Base-by-base conservation (phyloP, 805 yeast genomes). In the Ogataea paraovalis region DNA sequence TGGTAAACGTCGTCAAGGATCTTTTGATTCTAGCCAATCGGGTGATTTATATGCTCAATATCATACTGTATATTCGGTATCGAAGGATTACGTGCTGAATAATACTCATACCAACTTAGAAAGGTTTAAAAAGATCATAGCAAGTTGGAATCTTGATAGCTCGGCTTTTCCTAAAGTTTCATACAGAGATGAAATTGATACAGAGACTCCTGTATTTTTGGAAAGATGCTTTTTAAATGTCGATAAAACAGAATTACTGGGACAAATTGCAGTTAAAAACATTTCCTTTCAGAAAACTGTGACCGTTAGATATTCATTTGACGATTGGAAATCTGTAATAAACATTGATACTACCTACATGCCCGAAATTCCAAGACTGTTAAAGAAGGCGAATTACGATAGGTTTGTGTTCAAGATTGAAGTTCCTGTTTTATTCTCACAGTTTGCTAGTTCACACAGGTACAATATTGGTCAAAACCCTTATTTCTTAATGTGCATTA, bases 201-300 rank as follows among this genome's bases (percentile, higher is more conserved):
- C 60, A 13, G 64, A 62, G 13, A 62, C 68, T 8, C 65, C 70
- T 1, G 85, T 87, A 0, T 86, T 82, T 55, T 67, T 88, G 47
- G 96, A 89, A 54, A 69, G 80, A 43, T 64, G 84, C 4, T 78
- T 79, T 54, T 68, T 88, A 23, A 73, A 82, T 33, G 66, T 74
- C 8, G 87, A 84, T 53, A 77, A 78, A 54, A 74, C 75, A 48
- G 71, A 70, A 47, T 67, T 91, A 14, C 62, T 79, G 43, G 97
- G 97, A 1, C 82, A 82, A 45, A 72, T 91, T 41, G 87, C 92
- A 2, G 97, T 87, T 23, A 78, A 80, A 58, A 92, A 91, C 68
- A 45, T 87, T 4, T 73, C 84, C 10, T 91, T 73, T 65, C 75
- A 79, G 32, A 91, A 91, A 65, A 60, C 67, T 23, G 85, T 92